phyloP scores from a whole-genome alignment of 2,329 filamentous ascomycete species.

The Aspergillus sp. region DNA sequence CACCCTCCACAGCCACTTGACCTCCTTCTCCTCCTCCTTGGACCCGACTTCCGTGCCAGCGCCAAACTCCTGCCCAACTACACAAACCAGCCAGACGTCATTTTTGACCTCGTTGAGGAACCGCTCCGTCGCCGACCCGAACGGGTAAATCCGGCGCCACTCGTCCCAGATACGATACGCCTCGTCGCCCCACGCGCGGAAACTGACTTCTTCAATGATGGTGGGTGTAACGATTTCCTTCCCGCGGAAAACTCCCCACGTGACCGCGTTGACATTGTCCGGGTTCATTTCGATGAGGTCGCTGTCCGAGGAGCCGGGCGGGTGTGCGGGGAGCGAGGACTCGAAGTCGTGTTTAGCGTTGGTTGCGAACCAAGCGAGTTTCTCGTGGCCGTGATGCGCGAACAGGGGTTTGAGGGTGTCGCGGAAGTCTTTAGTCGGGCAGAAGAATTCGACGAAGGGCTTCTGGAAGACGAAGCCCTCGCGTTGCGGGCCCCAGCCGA shows the following conservation, averaged over 20 bases:
- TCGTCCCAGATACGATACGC: slow-evolving; percentile 92
- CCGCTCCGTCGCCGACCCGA: slow-evolving; percentile 60
- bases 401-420: slow-evolving; percentile 55
- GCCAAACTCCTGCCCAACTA: slow-evolving; percentile 40
- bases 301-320: slow-evolving; percentile 18
- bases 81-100: slow-evolving; percentile 81
- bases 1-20: slow-evolving; percentile 34
- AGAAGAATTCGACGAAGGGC: slow-evolving; percentile 94
- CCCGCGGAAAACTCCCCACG: slow-evolving; percentile 89
- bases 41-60: slow-evolving; percentile 32
- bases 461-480: slow-evolving; percentile 94
- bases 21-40: slow-evolving; percentile 32
- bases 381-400: slow-evolving; percentile 49
- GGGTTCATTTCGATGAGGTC: slow-evolving; percentile 27
- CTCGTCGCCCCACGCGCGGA: slow-evolving; percentile 89
- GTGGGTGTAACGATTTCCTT: slow-evolving; percentile 96
- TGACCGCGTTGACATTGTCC: slow-evolving; percentile 79
- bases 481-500: slow-evolving; percentile 86
- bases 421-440: slow-evolving; percentile 65
- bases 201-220: slow-evolving; percentile 92
- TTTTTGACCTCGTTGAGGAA: slow-evolving; percentile 60
- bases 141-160: slow-evolving; percentile 83
- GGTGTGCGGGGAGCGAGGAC: slow-evolving; percentile 43
- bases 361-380: slow-evolving; percentile 79
- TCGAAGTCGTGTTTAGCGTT: slow-evolving; percentile 71